Conservation (phyloP, 345 rosid species). For the Salix brachista region DNA sequence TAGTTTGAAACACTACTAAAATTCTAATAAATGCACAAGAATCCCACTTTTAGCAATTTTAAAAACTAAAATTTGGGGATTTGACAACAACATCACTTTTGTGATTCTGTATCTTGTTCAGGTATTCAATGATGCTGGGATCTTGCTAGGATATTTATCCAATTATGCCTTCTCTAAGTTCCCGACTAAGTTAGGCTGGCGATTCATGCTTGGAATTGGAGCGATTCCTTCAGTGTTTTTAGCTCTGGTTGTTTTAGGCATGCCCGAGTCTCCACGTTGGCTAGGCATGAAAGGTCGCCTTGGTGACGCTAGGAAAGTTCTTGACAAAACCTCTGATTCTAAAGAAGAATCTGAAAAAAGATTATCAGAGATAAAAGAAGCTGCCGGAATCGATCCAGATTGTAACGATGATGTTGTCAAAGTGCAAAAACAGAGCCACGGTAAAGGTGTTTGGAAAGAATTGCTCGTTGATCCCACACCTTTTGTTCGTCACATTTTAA, state of each 20-base stretch:
- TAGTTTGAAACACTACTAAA: neutral
- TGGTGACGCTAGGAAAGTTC: constrained; percentile 71
- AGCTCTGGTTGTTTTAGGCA: constrained; percentile 48
- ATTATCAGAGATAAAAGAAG: constrained; percentile 70
- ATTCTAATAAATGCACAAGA: neutral
- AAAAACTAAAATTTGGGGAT: neutral
- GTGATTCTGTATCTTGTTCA: constrained; percentile 16
- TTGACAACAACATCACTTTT: neutral
- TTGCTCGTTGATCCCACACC: constrained; percentile 58
- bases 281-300: constrained; percentile 82
- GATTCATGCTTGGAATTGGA: constrained; percentile 81
- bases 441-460: constrained; percentile 70
- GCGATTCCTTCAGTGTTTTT: constrained; percentile 65
- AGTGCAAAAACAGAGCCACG: constrained; percentile 36
- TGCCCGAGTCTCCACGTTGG: constrained; percentile 99
- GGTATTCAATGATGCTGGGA: constrained; percentile 75
- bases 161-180: constrained; percentile 67
- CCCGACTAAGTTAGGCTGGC: constrained; percentile 59
- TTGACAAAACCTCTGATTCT: constrained; percentile 63
- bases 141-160: constrained; percentile 72
- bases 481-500: constrained; percentile 57
- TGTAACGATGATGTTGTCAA: constrained; percentile 69
- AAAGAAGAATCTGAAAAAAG: constrained; percentile 52
- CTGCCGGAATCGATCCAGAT: constrained; percentile 66
- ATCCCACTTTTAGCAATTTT: neutral